phyloP scores from a whole-genome alignment of 2,329 filamentous ascomycete species.

The Ilyonectria destructans region DNA sequence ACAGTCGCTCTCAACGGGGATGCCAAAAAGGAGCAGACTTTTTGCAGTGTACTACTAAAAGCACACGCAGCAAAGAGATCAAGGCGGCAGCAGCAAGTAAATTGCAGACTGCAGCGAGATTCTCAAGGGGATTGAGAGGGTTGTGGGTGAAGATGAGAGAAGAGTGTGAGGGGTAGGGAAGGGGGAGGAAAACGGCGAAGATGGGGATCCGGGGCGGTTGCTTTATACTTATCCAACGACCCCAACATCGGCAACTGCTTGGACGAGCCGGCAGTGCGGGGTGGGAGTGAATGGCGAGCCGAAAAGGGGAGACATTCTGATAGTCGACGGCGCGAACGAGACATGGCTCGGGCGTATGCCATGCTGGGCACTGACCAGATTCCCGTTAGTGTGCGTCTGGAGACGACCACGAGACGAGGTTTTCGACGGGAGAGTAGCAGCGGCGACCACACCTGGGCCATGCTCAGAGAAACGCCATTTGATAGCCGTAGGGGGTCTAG shows the following conservation, averaged over 20 bases:
- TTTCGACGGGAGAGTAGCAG: background rate
- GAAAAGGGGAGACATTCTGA: conserved; percentile 8
- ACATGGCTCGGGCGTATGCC: background rate
- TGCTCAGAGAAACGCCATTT: background rate
- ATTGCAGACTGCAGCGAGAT: background rate
- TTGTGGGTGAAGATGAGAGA: conserved; percentile 3
- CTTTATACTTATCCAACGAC: conserved; percentile 24
- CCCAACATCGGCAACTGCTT: conserved; percentile 29
- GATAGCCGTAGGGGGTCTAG: background rate
- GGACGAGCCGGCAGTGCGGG: conserved; percentile 14
- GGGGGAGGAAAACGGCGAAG: background rate
- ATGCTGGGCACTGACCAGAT: background rate
- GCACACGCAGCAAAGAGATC: background rate
- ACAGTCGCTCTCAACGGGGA: conserved; percentile 11
- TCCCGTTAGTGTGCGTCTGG: background rate
- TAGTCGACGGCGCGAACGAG: background rate
- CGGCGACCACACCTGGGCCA: too few species aligned
- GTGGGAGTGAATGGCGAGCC: conserved; percentile 12
- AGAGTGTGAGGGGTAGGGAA: conserved; percentile 17
- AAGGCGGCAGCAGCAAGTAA: background rate
- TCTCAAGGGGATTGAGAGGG: background rate
- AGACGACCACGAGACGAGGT: background rate
- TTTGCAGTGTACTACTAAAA: background rate
- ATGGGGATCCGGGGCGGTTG: conserved; percentile 23
- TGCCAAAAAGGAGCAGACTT: conserved; percentile 4